These are phyloP conservation scores for Ramalina peruviana DNA, from an alignment of 495 filamentous ascomycete genomes.

Conservation along the genomic window DNA sequence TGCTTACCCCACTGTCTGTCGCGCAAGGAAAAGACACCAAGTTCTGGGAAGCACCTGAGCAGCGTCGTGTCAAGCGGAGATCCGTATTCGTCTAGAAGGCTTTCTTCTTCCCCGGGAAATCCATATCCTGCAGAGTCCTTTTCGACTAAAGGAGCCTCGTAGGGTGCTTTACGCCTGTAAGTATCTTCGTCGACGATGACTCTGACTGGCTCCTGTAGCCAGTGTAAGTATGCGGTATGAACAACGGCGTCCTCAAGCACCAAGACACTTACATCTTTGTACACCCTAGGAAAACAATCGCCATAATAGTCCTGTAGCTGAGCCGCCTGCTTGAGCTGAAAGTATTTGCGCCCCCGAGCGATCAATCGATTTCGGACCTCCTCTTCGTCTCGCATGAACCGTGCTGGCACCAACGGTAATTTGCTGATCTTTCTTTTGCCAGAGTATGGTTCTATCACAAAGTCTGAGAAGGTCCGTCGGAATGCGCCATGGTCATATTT, in stretches of 20 bases:
- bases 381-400: conserved; percentile 5
- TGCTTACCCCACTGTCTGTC: conserved; percentile 12
- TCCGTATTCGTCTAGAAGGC: conserved; percentile 3
- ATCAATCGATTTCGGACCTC: conserved; percentile 7
- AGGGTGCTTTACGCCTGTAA: conserved; percentile 5
- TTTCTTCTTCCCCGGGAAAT: conserved; percentile 6
- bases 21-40: conserved; percentile 11
- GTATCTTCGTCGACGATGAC: conserved; percentile 10
- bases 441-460: conserved; percentile 5
- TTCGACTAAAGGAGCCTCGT: neutral
- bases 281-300: conserved; percentile 6
- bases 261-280: conserved; percentile 6
- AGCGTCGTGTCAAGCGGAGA: conserved; percentile 6
- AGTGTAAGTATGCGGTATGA: neutral
- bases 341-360: conserved; percentile 7
- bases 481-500: conserved; percentile 6
- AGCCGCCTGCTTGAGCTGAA: conserved; percentile 8
- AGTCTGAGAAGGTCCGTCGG: conserved; percentile 7
- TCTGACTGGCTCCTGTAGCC: conserved; percentile 4
- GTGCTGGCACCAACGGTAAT: conserved; percentile 8
- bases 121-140: conserved; percentile 6
- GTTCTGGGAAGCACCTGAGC: conserved; percentile 9
- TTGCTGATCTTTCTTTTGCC: conserved; percentile 10
- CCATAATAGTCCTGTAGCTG: conserved; percentile 11
- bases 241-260: neutral